Percentiles rank a stretch among this genome's conserved stretches.
Evolutionary conservation across 306 rosid species (phyloP).

Genomic region (Glycine soja): DNA sequence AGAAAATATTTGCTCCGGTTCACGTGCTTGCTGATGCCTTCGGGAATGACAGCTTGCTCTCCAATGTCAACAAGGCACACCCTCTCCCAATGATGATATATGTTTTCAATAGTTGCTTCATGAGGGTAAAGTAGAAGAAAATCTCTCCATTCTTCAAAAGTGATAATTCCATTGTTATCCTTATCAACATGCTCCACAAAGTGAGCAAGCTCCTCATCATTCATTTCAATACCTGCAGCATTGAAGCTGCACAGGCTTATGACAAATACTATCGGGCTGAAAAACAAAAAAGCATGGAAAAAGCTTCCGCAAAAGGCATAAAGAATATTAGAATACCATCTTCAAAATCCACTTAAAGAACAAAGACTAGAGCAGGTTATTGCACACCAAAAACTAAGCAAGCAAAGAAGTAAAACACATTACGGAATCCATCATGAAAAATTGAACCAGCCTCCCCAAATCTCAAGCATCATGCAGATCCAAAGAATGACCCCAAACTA

Average conservation of each 20-base stretch:
- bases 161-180: constrained; percentile 61
- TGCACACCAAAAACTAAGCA: constrained; percentile 26
- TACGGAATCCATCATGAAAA: constrained; percentile 7
- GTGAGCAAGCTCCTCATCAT: constrained; percentile 60
- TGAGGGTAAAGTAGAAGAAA: constrained; percentile 67
- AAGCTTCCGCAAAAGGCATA: constrained; percentile 1
- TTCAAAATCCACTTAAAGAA: constrained; percentile 2
- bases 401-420: constrained; percentile 29
- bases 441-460: constrained; percentile 11
- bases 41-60: constrained; percentile 66
- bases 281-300: not conserved
- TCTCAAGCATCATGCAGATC: constrained; percentile 25
- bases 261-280: constrained; percentile 46
- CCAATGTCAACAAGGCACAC: constrained; percentile 64
- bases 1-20: constrained; percentile 52
- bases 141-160: constrained; percentile 71
- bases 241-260: constrained; percentile 53
- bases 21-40: constrained; percentile 60
- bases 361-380: constrained; percentile 18
- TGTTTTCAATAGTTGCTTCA: constrained; percentile 64
- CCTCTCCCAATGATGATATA: constrained; percentile 64
- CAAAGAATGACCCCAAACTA: not conserved
- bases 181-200: constrained; percentile 67
- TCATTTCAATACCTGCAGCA: constrained; percentile 60
- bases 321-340: constrained; percentile 14